Conservation (phyloP, 192 early-diverging fungal species). For the Oehlia diaphana region DNA sequence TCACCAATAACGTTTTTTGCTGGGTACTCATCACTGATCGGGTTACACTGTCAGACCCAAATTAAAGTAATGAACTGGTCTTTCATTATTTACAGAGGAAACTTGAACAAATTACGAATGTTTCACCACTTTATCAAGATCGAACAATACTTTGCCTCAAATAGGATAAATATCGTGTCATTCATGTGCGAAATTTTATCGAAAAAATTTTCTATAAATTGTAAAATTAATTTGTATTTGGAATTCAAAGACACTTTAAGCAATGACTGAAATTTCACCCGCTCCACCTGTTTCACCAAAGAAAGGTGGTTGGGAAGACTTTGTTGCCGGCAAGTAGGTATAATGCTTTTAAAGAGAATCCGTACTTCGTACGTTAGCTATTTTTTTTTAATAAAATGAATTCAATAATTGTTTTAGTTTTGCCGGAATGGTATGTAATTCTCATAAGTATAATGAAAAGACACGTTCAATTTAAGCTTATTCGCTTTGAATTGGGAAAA, state of each 20-base stretch:
- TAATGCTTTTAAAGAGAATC: not conserved
- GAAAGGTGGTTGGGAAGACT: constrained; percentile 27
- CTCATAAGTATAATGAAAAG: not conserved
- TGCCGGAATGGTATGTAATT: constrained; percentile 21
- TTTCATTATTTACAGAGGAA: too few relatives aligned
- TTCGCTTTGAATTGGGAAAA: constrained; percentile 6
- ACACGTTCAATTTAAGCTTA: not conserved
- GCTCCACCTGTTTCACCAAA: not conserved
- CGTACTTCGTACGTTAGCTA: not conserved
- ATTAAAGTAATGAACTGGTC: too few relatives aligned
- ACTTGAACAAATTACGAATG: too few relatives aligned
- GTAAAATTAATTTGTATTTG: not conserved
- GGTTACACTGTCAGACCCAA: too few relatives aligned
- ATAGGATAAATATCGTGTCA: too few relatives aligned
- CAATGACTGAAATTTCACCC: constrained; percentile 17
- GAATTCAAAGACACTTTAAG: constrained; percentile 28
- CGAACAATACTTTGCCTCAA: too few relatives aligned
- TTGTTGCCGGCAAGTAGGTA: constrained; percentile 28
- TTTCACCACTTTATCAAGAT: too few relatives aligned
- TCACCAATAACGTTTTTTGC: too few relatives aligned
- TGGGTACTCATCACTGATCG: too few relatives aligned
- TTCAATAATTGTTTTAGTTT: constrained; percentile 8
- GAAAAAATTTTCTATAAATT: too few relatives aligned
- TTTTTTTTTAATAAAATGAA: too few relatives aligned
- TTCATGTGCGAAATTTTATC: too few relatives aligned